phyloP scores from a whole-genome alignment of 2,329 filamentous ascomycete species.

The Aureobasidium sp. region DNA sequence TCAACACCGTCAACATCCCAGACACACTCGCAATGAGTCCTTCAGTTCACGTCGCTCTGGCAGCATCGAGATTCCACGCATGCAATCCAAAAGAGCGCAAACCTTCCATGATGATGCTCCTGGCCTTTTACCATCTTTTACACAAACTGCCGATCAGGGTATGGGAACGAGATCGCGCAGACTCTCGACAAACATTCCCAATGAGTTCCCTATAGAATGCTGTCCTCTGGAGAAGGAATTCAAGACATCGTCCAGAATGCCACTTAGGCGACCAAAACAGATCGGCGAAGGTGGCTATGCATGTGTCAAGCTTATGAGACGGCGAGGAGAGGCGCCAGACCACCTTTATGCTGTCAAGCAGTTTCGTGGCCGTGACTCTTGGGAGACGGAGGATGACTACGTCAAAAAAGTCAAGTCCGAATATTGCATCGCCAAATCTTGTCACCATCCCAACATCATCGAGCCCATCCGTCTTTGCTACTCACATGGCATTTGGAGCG shows the following conservation, averaged over 20 bases:
- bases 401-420: slow-evolving; percentile 87
- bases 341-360: slow-evolving; percentile 81
- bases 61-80: slow-evolving; percentile 5
- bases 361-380: slow-evolving; percentile 63
- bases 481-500: slow-evolving; percentile 69
- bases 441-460: slow-evolving; percentile 82
- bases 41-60: slow-evolving; percentile 8
- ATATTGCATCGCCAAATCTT: slow-evolving; percentile 76
- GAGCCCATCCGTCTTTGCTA: slow-evolving; percentile 68
- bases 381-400: slow-evolving; percentile 64
- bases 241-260: slow-evolving; percentile 6
- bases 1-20: not conserved
- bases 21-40: slow-evolving; percentile 5
- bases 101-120: not conserved
- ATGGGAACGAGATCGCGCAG: slow-evolving; percentile 27
- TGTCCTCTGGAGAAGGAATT: slow-evolving; percentile 36
- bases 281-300: slow-evolving; percentile 77
- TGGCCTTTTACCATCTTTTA: slow-evolving; percentile 1
- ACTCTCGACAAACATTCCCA: slow-evolving; percentile 23
- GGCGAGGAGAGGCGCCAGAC: slow-evolving; percentile 30
- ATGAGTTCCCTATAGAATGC: slow-evolving; percentile 24
- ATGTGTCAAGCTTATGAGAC: slow-evolving; percentile 70
- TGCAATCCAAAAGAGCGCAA: not conserved
- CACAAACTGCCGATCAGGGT: slow-evolving; percentile 21
- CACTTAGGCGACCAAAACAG: slow-evolving; percentile 64